A percentile compares a stretch with the other conserved stretches of the same genome.
phyloP scores from a whole-genome alignment of 2,329 filamentous ascomycete species.

The Fusarium continuum region DNA sequence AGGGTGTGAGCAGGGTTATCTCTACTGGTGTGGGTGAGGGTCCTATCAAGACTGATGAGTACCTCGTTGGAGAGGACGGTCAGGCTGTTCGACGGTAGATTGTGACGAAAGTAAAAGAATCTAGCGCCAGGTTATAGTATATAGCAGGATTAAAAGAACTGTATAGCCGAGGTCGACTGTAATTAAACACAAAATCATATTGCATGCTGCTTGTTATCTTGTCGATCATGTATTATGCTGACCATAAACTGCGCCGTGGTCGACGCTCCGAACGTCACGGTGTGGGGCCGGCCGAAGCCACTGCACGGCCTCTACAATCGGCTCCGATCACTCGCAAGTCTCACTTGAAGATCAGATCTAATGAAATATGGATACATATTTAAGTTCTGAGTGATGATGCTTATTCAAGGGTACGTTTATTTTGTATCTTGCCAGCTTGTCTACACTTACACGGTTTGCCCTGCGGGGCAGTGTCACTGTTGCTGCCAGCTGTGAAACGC shows the following conservation, averaged over 20 bases:
- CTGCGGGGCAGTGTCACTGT: constrained; percentile 14
- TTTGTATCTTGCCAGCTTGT: background rate
- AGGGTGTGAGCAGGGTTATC: constrained; percentile 89
- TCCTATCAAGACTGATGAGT: constrained; percentile 80
- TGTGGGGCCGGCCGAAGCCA: constrained; percentile 15
- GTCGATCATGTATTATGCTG: background rate
- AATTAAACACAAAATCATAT: background rate
- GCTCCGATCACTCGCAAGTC: background rate
- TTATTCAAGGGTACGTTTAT: background rate
- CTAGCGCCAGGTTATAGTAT: background rate
- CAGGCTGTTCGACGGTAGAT: constrained; percentile 52
- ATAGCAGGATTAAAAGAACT: background rate
- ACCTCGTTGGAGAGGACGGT: constrained; percentile 75
- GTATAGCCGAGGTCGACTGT: background rate
- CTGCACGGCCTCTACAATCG: background rate
- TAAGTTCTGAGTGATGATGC: background rate
- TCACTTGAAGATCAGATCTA: background rate
- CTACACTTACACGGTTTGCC: background rate
- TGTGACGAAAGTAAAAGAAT: background rate
- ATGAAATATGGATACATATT: background rate
- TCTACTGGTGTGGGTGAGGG: constrained; percentile 92
- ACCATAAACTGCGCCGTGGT: background rate
- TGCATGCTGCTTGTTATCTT: background rate
- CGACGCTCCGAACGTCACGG: background rate
- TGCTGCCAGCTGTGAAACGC: background rate